Percentiles rank a stretch among this genome's conserved stretches.
phyloP scores from a whole-genome alignment of 2,329 filamentous ascomycete genomes.

The Didymella pinodella region DNA sequence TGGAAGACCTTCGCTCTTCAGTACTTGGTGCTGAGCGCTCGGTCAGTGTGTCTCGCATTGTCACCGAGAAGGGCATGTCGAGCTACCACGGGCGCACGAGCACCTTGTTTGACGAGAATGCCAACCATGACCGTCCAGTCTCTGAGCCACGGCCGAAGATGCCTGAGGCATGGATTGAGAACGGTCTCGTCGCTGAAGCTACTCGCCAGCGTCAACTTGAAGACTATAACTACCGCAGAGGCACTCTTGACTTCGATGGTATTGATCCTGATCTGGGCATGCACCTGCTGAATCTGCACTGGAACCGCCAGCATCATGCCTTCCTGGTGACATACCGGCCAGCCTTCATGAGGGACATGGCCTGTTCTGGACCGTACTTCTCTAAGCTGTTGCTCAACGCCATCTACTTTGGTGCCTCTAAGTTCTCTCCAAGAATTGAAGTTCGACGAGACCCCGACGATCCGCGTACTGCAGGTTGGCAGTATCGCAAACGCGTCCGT shows the following conservation, averaged over 20 bases:
- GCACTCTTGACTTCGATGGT: slow-evolving; percentile 64
- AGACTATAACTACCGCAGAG: slow-evolving; percentile 55
- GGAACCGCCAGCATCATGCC: slow-evolving; percentile 63
- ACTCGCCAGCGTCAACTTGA: slow-evolving; percentile 61
- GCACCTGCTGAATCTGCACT: slow-evolving; percentile 61
- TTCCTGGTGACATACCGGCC: slow-evolving; percentile 61
- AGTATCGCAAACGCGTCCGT: slow-evolving; percentile 56
- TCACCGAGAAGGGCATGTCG: slow-evolving; percentile 51
- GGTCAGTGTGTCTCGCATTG: slow-evolving; percentile 47
- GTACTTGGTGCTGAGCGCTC: not conserved
- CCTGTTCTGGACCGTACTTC: slow-evolving; percentile 63
- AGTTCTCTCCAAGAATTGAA: slow-evolving; percentile 57
- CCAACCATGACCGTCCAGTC: slow-evolving; percentile 24
- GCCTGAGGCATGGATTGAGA: slow-evolving; percentile 54
- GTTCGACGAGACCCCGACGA: slow-evolving; percentile 57
- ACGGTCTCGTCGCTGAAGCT: slow-evolving; percentile 58
- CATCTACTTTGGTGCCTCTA: slow-evolving; percentile 58
- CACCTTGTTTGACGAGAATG: slow-evolving; percentile 56
- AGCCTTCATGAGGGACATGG: slow-evolving; percentile 56
- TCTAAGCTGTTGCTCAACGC: slow-evolving; percentile 65
- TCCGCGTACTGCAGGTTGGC: slow-evolving; percentile 58
- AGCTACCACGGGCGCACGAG: slow-evolving; percentile 62
- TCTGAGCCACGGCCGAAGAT: slow-evolving; percentile 29
- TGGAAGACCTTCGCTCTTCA: not conserved
- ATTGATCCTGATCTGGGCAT: slow-evolving; percentile 61